Conservation (phyloP, 2,329 filamentous ascomycete species). For the Paraphoma sp. region DNA sequence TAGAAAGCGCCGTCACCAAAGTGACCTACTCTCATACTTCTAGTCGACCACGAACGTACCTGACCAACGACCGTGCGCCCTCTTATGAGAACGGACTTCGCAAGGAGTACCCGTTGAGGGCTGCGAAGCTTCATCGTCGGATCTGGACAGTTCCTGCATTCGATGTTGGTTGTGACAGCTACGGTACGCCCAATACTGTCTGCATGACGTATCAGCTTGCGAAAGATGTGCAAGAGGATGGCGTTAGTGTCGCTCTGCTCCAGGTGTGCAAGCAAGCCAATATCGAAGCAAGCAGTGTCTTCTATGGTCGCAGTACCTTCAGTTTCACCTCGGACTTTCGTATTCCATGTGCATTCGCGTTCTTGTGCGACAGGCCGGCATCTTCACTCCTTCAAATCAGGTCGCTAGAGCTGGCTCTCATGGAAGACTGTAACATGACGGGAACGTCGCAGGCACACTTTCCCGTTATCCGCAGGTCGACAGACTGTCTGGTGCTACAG, state of each 20-base stretch:
- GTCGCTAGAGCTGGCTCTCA: conserved; percentile 23
- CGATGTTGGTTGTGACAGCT: conserved; percentile 18
- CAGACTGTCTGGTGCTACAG: conserved; percentile 22
- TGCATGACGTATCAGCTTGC: conserved; percentile 30
- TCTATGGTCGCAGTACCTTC: conserved; percentile 33
- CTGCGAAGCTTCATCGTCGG: conserved; percentile 10
- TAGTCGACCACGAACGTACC: conserved; percentile 2
- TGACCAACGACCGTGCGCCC: conserved; percentile 3
- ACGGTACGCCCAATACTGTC: conserved; percentile 13
- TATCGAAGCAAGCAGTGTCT: conserved; percentile 25
- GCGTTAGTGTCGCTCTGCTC: conserved; percentile 16
- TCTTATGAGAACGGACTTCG: conserved; percentile 6
- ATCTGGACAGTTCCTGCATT: conserved; percentile 24
- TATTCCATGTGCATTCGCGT: conserved; percentile 30
- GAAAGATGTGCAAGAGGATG: not conserved
- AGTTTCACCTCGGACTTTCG: conserved; percentile 25
- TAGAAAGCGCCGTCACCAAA: conserved; percentile 18
- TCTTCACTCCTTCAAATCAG: conserved; percentile 17
- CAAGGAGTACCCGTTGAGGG: conserved; percentile 14
- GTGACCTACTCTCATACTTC: not conserved
- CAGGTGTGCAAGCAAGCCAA: conserved; percentile 29
- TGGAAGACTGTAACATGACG: conserved; percentile 26
- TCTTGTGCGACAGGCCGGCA: conserved; percentile 27
- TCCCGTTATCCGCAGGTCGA: conserved; percentile 19
- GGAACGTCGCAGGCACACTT: conserved; percentile 18